A percentile compares a stretch with the other conserved stretches of the same genome.
Evolutionary conservation across 2,329 filamentous ascomycete species (phyloP).

Genomic region (Neofusicoccum parvum): DNA sequence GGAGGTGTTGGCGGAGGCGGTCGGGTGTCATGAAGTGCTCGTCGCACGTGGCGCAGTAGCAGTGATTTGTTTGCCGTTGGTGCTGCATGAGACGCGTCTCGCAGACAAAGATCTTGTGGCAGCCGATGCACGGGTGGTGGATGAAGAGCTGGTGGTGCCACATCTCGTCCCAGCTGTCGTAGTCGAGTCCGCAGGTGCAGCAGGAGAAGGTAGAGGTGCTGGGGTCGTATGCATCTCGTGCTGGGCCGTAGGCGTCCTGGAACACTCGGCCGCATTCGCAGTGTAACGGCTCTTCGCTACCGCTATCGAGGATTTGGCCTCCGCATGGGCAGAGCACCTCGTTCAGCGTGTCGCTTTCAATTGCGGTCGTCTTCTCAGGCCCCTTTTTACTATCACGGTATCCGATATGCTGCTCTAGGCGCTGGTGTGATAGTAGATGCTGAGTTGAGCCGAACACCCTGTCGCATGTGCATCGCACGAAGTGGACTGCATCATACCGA

Average conservation of each 20-base stretch:
- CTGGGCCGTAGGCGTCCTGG: slow-evolving; percentile 11
- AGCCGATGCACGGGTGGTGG: slow-evolving; percentile 22
- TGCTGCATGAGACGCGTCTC: slow-evolving; percentile 13
- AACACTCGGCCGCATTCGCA: slow-evolving; percentile 15
- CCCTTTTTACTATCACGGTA: slow-evolving; percentile 21
- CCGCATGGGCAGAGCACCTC: slow-evolving; percentile 19
- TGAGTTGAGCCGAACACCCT: slow-evolving; percentile 15
- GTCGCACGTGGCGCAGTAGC: slow-evolving; percentile 14
- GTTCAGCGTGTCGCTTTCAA: slow-evolving; percentile 17
- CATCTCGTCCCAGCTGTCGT: slow-evolving; percentile 21
- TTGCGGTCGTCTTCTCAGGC: background rate
- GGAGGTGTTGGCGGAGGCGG: slow-evolving; percentile 20
- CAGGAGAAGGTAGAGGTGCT: slow-evolving; percentile 10
- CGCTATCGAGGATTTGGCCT: background rate
- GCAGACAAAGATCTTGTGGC: slow-evolving; percentile 19
- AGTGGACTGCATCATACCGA: slow-evolving; percentile 11
- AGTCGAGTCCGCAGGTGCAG: slow-evolving; percentile 4
- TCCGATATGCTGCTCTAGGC: slow-evolving; percentile 14
- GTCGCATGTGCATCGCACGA: slow-evolving; percentile 15
- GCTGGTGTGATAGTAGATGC: slow-evolving; percentile 19
- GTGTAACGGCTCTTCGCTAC: background rate
- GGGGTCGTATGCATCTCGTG: slow-evolving; percentile 1
- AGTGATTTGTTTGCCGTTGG: slow-evolving; percentile 14
- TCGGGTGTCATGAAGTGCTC: slow-evolving; percentile 21
- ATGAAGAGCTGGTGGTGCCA: slow-evolving; percentile 19